Percentiles rank a stretch among this genome's conserved stretches.
Conservation (phyloP, 1,284 basidiomycete genomes). For the Fomitopsis schrenkii region DNA sequence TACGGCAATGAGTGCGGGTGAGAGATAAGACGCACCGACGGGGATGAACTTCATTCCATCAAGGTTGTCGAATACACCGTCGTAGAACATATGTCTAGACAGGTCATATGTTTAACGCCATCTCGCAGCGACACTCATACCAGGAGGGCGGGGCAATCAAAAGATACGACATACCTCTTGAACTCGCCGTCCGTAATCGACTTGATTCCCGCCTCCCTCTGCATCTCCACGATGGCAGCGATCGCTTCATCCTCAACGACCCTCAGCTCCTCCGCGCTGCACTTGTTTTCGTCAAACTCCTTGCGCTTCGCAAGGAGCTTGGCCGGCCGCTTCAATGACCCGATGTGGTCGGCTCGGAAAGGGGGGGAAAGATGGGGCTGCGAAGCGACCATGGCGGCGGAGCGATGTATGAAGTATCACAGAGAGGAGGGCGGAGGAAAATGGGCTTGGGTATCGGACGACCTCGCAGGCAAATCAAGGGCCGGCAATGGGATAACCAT, state of each 20-base stretch:
- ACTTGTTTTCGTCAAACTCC: conserved; percentile 30
- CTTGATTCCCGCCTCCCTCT: conserved; percentile 38
- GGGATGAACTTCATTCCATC: conserved; percentile 58
- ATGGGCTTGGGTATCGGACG: neutral
- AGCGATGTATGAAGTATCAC: neutral
- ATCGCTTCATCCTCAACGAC: conserved; percentile 44
- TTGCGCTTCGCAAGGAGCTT: conserved; percentile 38
- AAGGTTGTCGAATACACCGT: conserved; percentile 57
- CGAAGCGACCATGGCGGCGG: conserved; percentile 11
- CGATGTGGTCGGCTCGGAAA: conserved; percentile 40
- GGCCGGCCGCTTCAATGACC: conserved; percentile 43
- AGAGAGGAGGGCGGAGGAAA: neutral
- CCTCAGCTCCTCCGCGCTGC: conserved; percentile 33
- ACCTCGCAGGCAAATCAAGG: neutral
- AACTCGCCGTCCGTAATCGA: conserved; percentile 50
- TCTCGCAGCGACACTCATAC: neutral
- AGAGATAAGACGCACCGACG: conserved; percentile 38
- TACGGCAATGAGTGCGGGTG: conserved; percentile 6
- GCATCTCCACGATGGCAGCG: conserved; percentile 35
- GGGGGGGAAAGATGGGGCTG: conserved; percentile 29
- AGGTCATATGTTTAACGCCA: too few relatives aligned
- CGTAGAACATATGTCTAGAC: conserved; percentile 50
- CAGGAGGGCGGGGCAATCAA: neutral
- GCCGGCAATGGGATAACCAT: neutral
- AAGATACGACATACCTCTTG: conserved; percentile 24